Conservation (phyloP, 352 stramenopile genomes). For the Blastocystis sp. region DNA sequence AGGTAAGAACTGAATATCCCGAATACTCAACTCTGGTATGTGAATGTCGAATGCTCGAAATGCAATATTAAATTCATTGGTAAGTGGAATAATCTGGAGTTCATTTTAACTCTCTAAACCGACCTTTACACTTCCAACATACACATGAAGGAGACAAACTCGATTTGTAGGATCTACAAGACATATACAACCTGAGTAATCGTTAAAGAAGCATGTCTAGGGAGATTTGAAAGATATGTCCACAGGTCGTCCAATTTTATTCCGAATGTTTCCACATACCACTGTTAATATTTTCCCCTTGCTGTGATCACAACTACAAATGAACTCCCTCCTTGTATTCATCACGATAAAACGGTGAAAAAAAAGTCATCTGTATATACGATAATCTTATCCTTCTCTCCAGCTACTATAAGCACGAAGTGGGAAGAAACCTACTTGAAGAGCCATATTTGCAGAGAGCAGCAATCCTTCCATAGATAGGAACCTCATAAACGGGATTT, state of each 20-base stretch:
- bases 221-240: conserved; percentile 34
- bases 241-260: conserved; percentile 27
- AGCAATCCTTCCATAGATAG: conserved; percentile 61
- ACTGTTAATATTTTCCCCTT: conserved; percentile 4
- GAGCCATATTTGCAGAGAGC: conserved; percentile 25
- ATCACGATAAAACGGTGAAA: conserved; percentile 31
- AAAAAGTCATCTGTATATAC: conserved; percentile 45
- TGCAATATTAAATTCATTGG: conserved; percentile 35
- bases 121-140: conserved; percentile 42
- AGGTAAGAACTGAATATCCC: conserved; percentile 50
- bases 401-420: not conserved
- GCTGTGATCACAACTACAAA: not conserved
- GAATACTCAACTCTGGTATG: conserved; percentile 42
- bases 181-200: conserved; percentile 4
- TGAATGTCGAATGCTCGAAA: conserved; percentile 60
- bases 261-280: conserved; percentile 30
- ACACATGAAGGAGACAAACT: conserved; percentile 43
- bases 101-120: not conserved
- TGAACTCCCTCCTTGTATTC: not conserved
- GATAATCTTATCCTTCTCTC: conserved; percentile 16
- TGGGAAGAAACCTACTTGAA: not conserved
- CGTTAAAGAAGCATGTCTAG: not conserved
- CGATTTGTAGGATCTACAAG: conserved; percentile 45
- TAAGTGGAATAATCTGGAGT: conserved; percentile 43
- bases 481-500: conserved; percentile 45